Conservation (phyloP, 2,329 filamentous ascomycete genomes). For the Xylaria sp. region DNA sequence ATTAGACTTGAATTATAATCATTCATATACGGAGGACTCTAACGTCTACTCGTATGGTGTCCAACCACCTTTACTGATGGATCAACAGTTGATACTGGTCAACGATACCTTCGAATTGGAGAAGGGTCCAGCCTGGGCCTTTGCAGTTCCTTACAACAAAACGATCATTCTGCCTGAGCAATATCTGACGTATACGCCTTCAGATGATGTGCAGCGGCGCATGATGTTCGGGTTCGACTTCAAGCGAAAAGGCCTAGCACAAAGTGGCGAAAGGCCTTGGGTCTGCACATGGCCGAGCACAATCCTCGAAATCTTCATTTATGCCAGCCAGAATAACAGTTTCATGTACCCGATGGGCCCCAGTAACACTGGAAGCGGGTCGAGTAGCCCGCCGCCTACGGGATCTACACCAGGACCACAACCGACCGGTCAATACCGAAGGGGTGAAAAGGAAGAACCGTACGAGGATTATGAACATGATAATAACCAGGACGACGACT, state of each 20-base stretch:
- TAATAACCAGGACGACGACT: neutral
- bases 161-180: constrained; percentile 64
- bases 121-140: constrained; percentile 67
- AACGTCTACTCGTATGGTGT: constrained; percentile 63
- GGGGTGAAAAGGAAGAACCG: neutral
- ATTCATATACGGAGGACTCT: constrained; percentile 50
- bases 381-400: constrained; percentile 13
- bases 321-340: constrained; percentile 63
- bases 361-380: neutral
- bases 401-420: constrained; percentile 13
- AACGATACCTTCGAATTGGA: constrained; percentile 61
- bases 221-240: constrained; percentile 46
- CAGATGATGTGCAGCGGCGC: constrained; percentile 45
- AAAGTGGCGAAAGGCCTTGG: constrained; percentile 65
- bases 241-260: constrained; percentile 54
- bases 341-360: constrained; percentile 39
- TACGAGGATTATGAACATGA: constrained; percentile 3
- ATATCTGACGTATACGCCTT: constrained; percentile 45
- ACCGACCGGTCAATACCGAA: neutral
- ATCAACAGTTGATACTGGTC: constrained; percentile 60
- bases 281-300: constrained; percentile 69
- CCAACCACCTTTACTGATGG: constrained; percentile 59
- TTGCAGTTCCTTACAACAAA: constrained; percentile 65
- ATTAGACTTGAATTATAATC: constrained; percentile 54
- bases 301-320: constrained; percentile 67